Base-by-base conservation (phyloP, 1,284 basidiomycete genomes). In the Boletus semigastroideus region DNA sequence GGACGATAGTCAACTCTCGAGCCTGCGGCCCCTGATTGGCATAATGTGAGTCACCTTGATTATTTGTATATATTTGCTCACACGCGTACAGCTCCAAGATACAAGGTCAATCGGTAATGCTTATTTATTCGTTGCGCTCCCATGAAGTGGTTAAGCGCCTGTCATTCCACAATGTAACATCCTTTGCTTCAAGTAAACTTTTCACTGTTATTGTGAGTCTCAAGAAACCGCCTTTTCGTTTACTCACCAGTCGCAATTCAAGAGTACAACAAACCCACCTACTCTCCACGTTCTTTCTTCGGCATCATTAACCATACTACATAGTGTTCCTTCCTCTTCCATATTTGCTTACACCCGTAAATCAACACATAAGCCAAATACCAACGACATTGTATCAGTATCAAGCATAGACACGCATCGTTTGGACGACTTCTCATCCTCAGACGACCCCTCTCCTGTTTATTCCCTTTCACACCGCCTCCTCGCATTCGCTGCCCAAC, bases 401-500 rank as follows among this genome's bases (percentile, higher is more conserved):
- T 52, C 70, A 64, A 64, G 60, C 55, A 59, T 75, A 66, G 67
- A 70, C 49, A 41, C 47, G 33, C 56, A 64, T 51, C 52, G 57
- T 49, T 54, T 30, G 47, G 59, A 64, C 53, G 53, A 58, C 44
- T 17, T 40, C 57, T 53, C 54, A 8, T 49, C 41, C 6, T 9
- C 46, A 17, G 43, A 56, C 45, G 52, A 60, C 17, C 74, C 74
- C 1, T 67, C 61, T 22, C 79, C 83, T 3, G 69, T 85, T 10
- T 88, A 82, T 60, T 74, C 84, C 6, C 73, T 87, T 14, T 83
- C 81, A 17, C 70, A 75, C 40, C 80, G 86, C 13, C 75, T 89
- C 19, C 73, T 90, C 8, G 86, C 84, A 5, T 88, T 79, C 56
- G 77, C 78, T 8, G 78, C 81, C 1, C 66, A 71, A 5, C 68